Base-by-base conservation (phyloP, 2,329 filamentous ascomycete species). In the Curvularia verruculosa region DNA sequence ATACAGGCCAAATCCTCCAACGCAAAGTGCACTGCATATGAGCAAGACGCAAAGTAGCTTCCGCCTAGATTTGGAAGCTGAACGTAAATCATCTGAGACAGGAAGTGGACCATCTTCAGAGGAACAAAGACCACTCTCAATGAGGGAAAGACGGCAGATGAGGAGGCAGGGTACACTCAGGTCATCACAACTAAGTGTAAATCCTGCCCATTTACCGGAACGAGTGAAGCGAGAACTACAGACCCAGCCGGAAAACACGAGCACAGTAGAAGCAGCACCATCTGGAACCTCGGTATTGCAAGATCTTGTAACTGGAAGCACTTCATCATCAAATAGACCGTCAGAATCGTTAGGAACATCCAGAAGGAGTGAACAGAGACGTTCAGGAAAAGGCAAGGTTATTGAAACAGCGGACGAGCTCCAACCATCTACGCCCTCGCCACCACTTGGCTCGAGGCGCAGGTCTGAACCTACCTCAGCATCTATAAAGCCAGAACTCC, bases 361-460 rank as follows among this genome's bases (percentile, higher is more conserved):
- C n/a, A 46, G 12, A 39, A 37, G 26, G 5, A 23, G 37, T 3
- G 23, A 6, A 21, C 10, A 29, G 10, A 29, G 18, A 34, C 26
- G 18, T 21, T 34, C 43, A 13, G 18, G 26, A 15, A 46, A 46
- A 31, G 43, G n/a, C 21, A 46, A 15, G 18, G 26, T 18, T 15
- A 31, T 12, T 4, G 26, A 21, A 4, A 10, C 21, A 8, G 23
- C 1, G 19, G 36, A 47, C 24, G 41, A 41, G 10, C 36, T 55
- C 3, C 41, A 54, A 26, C 66, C 67, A n/a, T 68, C 65, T 1
- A 3, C 49, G 2, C 59, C 66, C n/a, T 67, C 65, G n/a, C 15
- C 53, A 26, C 53, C 56, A 1, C 37, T 60, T 3, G 52, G 45
- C 23, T 50, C 50, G 8, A 37, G 8, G 28, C 49, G 41, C 1